Evolutionary conservation across 1,284 basidiomycete genomes (phyloP).

Genomic region (Malassezia psittaci): DNA sequence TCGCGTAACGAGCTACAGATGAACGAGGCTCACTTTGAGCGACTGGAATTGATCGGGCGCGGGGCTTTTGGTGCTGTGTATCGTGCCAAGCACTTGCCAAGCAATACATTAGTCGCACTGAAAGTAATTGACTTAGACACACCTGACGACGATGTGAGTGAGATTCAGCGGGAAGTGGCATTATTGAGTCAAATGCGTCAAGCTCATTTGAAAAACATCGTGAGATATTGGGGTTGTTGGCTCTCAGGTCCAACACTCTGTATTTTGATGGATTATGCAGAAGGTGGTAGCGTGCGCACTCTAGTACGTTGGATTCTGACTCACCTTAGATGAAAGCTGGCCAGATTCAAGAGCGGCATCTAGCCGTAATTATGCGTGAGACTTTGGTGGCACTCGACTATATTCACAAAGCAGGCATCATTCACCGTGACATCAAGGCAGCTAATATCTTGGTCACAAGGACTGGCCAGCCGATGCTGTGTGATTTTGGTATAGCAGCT

Average conservation of each 20-base stretch:
- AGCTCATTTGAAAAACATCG: conserved; percentile 73
- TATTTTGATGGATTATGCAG: conserved; percentile 98
- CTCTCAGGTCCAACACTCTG: conserved; percentile 89
- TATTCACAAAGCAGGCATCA: conserved; percentile 44
- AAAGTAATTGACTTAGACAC: conserved; percentile 99
- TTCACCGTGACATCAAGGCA: conserved; percentile 57
- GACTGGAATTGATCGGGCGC: conserved; percentile 41
- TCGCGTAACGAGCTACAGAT: not conserved
- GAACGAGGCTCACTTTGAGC: conserved; percentile 24
- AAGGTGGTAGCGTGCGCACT: conserved; percentile 86
- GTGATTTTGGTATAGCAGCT: conserved; percentile 28
- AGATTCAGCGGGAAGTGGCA: conserved; percentile 92
- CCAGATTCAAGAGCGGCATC: conserved; percentile 74
- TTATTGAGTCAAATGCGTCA: conserved; percentile 73
- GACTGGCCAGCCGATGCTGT: conserved; percentile 54
- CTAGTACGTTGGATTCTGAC: conserved; percentile 47
- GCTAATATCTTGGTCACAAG: conserved; percentile 55
- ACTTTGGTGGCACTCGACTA: conserved; percentile 66
- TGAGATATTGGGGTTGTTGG: conserved; percentile 89
- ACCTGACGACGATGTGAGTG: conserved; percentile 76
- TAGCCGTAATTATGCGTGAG: conserved; percentile 77
- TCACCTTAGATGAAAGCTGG: conserved; percentile 56
- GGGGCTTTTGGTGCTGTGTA: conserved; percentile 47
- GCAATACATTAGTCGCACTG: conserved; percentile 78
- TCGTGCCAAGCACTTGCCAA: conserved; percentile 58